These are phyloP conservation scores for Ophiosphaerella narmari DNA, from an alignment of 2,329 filamentous ascomycete genomes.

Conservation along the genomic window DNA sequence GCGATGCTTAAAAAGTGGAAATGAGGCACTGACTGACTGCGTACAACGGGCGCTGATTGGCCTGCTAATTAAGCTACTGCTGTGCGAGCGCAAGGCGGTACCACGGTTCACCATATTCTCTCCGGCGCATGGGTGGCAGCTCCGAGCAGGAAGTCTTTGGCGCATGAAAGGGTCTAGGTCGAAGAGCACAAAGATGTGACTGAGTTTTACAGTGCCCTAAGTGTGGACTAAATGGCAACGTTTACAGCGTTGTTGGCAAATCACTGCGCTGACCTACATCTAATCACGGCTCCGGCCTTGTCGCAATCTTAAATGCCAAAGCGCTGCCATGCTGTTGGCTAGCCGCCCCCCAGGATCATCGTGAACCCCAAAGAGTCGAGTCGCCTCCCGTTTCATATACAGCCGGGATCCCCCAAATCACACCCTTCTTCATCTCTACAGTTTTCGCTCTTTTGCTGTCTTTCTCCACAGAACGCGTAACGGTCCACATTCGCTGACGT, in stretches of 20 bases:
- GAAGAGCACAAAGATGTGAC: too few species aligned
- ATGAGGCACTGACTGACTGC: slow-evolving; percentile 21
- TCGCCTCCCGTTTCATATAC: slow-evolving; percentile 32
- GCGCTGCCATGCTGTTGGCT: slow-evolving; percentile 20
- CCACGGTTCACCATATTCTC: neutral
- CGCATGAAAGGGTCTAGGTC: too few species aligned
- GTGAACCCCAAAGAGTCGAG: slow-evolving; percentile 19
- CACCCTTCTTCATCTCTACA: slow-evolving; percentile 21
- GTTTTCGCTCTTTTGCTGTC: slow-evolving; percentile 24
- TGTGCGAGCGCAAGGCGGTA: slow-evolving; percentile 9
- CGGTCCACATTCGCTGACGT: slow-evolving; percentile 29
- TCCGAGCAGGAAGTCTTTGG: neutral
- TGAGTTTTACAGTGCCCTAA: neutral
- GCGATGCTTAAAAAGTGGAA: slow-evolving; percentile 43
- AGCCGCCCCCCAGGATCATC: slow-evolving; percentile 23
- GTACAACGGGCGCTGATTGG: slow-evolving; percentile 26
- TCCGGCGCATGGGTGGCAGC: neutral
- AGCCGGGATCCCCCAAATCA: slow-evolving; percentile 21
- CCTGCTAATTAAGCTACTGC: slow-evolving; percentile 22
- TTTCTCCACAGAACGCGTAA: slow-evolving; percentile 18
- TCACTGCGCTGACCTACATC: slow-evolving; percentile 10
- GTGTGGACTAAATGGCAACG: neutral
- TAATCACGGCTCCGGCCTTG: slow-evolving; percentile 18
- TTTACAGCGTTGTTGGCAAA: slow-evolving; percentile 10
- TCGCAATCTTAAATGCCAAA: slow-evolving; percentile 21